Evolutionary conservation across 2,329 filamentous ascomycete genomes (phyloP).

Genomic region (Capronia americana): DNA sequence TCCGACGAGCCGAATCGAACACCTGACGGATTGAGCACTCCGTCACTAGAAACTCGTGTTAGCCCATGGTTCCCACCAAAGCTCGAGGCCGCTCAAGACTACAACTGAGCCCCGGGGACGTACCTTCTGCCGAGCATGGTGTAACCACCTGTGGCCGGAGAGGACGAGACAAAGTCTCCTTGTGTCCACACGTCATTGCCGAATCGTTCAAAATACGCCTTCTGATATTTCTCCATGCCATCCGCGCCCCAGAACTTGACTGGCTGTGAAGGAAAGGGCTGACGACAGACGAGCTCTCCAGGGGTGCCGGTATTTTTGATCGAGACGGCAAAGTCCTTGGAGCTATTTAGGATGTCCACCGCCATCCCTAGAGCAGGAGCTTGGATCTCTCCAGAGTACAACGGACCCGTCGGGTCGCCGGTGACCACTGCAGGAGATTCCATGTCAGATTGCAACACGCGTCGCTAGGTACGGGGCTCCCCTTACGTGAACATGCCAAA

Average conservation of each 20-base stretch:
- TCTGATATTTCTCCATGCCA: slow-evolving; percentile 4
- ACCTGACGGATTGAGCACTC: slow-evolving; percentile 74
- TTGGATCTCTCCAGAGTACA: slow-evolving; percentile 65
- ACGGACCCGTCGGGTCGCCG: slow-evolving; percentile 71
- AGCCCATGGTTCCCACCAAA: neutral
- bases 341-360: slow-evolving; percentile 16
- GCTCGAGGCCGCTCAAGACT: neutral
- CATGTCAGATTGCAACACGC: neutral
- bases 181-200: slow-evolving; percentile 58
- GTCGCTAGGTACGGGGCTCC: neutral
- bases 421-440: slow-evolving; percentile 35
- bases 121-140: slow-evolving; percentile 24
- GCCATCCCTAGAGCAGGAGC: slow-evolving; percentile 57
- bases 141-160: slow-evolving; percentile 15
- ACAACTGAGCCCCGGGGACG: neutral
- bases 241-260: slow-evolving; percentile 6
- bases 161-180: slow-evolving; percentile 60
- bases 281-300: slow-evolving; percentile 11
- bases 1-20: slow-evolving; percentile 91
- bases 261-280: neutral
- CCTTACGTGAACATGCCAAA: slow-evolving; percentile 11
- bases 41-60: slow-evolving; percentile 46
- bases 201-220: slow-evolving; percentile 4
- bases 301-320: slow-evolving; percentile 4
- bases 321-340: neutral